Conservation (phyloP, 805 yeast species). For the Zygotorulaspora florentina region DNA sequence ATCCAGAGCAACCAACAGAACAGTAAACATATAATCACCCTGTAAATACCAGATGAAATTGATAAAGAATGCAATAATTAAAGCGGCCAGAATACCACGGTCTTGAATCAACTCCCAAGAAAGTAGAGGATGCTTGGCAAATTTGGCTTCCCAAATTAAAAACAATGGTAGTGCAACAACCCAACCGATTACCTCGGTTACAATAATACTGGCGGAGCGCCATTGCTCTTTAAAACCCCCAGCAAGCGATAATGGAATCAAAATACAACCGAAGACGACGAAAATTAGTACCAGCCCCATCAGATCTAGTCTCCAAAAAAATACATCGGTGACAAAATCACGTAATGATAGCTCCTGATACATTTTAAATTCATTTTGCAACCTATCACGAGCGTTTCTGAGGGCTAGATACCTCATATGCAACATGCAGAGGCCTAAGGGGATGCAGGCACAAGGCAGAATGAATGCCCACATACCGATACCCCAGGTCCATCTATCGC, state of each 20-base stretch:
- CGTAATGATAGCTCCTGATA: conserved; percentile 13
- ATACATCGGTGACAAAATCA: conserved; percentile 30
- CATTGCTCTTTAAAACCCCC: conserved; percentile 53
- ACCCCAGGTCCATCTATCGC: conserved; percentile 46
- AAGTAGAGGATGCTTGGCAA: conserved; percentile 51
- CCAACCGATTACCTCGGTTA: conserved; percentile 55
- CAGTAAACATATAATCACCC: conserved; percentile 61
- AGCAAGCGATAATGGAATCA: conserved; percentile 66
- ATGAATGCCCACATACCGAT: conserved; percentile 60
- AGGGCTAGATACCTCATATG: conserved; percentile 47
- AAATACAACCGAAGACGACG: conserved; percentile 54
- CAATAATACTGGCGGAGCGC: conserved; percentile 55
- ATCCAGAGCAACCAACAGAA: conserved; percentile 53
- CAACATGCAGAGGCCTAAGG: conserved; percentile 42
- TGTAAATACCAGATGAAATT: conserved; percentile 62
- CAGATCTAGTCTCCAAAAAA: conserved; percentile 60
- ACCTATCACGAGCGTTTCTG: conserved; percentile 37
- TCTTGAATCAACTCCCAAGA: conserved; percentile 55
- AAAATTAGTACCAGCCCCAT: conserved; percentile 53
- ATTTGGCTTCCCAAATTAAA: conserved; percentile 52
- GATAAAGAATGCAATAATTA: conserved; percentile 51
- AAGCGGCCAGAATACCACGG: conserved; percentile 62
- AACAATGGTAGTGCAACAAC: conserved; percentile 50
- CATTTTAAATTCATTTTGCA: conserved; percentile 31
- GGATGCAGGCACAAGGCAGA: conserved; percentile 49